Evolutionary conservation across 768 basidiomycete species (phyloP).

Genomic region (Zangia roseola): DNA sequence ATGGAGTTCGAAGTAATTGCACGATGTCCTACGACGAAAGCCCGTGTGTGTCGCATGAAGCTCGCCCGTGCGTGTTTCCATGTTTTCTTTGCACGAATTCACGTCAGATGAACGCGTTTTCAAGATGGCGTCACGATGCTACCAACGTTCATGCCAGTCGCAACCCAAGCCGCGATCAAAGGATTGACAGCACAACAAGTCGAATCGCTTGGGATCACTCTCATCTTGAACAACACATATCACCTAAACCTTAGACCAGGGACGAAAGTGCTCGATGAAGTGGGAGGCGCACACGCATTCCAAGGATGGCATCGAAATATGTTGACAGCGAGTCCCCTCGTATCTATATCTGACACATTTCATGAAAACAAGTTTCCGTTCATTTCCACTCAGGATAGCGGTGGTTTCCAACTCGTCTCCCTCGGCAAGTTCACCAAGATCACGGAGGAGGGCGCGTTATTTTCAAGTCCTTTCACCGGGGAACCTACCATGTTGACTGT

Average conservation of each 20-base stretch:
- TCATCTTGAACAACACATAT: conserved; percentile 89
- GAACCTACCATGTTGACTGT: conserved; percentile 89
- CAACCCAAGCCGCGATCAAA: conserved; percentile 90
- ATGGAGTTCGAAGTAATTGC: conserved; percentile 87
- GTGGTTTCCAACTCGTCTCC: conserved; percentile 87
- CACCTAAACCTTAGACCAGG: conserved; percentile 88
- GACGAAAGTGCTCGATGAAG: conserved; percentile 64
- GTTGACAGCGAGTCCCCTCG: conserved; percentile 57
- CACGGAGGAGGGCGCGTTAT: conserved; percentile 86
- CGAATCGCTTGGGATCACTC: conserved; percentile 74
- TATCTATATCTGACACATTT: background rate
- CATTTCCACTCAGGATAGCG: conserved; percentile 61
- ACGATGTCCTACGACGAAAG: conserved; percentile 76
- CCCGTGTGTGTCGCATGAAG: conserved; percentile 83
- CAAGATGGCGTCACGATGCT: conserved; percentile 79
- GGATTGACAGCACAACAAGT: conserved; percentile 85
- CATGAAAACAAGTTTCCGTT: background rate
- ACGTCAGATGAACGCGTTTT: conserved; percentile 2
- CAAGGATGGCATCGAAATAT: conserved; percentile 88
- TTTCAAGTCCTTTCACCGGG: conserved; percentile 82
- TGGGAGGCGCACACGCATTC: conserved; percentile 85
- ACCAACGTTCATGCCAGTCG: conserved; percentile 93
- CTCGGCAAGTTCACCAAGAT: conserved; percentile 82
- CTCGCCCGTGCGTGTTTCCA: conserved; percentile 59
- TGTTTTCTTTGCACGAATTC: conserved; percentile 1